Conservation (phyloP, 257 asterid genomes). For the Solanum gracilifrons region DNA sequence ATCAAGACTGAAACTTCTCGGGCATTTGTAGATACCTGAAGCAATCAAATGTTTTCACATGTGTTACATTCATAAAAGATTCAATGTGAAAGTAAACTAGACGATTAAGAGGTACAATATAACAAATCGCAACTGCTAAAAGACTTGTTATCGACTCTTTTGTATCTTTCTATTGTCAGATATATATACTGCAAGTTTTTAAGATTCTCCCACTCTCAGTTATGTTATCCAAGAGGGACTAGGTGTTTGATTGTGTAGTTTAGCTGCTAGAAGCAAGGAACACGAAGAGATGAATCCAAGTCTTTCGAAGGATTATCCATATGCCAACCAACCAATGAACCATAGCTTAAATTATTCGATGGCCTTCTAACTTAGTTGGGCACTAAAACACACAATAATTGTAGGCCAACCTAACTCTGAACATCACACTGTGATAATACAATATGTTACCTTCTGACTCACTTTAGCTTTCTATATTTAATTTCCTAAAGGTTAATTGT, state of each 20-base stretch:
- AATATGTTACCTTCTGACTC: background rate
- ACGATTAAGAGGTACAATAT: background rate
- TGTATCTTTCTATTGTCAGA: background rate
- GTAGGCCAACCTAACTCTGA: background rate
- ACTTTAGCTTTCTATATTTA: background rate
- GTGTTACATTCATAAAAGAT: background rate
- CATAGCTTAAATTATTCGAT: background rate
- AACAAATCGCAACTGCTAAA: background rate
- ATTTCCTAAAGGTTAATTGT: background rate
- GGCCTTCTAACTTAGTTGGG: background rate
- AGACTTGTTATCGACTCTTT: background rate
- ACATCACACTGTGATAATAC: background rate
- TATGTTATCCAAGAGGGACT: background rate
- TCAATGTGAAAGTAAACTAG: background rate
- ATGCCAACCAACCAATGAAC: background rate
- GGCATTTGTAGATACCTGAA: constrained; percentile 53
- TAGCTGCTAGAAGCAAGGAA: background rate
- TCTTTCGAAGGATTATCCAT: background rate
- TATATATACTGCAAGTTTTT: background rate
- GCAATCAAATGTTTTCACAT: background rate
- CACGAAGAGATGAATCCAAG: background rate
- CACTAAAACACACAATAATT: background rate
- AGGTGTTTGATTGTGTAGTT: background rate
- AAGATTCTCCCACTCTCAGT: background rate
- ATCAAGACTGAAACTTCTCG: constrained; percentile 59